A percentile compares a stretch with the other conserved stretches of the same genome.
Conservation (phyloP, 2,329 filamentous ascomycete genomes). For the Blumeria graminis region DNA sequence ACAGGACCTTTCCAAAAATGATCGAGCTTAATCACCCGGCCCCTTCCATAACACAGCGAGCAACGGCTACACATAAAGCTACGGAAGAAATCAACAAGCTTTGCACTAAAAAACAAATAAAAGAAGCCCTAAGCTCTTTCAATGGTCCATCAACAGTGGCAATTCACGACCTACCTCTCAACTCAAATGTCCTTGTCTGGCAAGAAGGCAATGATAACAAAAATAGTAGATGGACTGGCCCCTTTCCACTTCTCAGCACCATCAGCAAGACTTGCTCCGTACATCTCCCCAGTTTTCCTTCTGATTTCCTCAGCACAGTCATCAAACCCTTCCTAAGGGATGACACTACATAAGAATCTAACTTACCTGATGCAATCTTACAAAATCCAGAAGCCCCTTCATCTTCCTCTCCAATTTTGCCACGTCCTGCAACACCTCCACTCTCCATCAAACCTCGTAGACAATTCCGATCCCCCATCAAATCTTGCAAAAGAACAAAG, state of each 20-base stretch:
- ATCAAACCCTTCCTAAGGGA: no score
- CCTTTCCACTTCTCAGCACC: background rate
- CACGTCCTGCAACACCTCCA: no score
- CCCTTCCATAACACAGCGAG: background rate
- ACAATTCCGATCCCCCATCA: no score
- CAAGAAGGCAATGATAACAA: background rate
- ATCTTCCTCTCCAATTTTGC: no score
- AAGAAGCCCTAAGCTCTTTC: background rate
- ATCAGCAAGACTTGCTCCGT: background rate
- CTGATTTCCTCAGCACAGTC: background rate
- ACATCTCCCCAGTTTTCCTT: background rate
- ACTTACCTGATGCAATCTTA: no score
- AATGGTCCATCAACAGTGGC: conserved; percentile 1
- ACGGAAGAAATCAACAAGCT: conserved; percentile 3
- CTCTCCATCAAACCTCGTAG: no score
- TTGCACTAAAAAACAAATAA: background rate
- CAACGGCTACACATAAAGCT: conserved; percentile 3
- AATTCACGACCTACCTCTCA: conserved; percentile 2
- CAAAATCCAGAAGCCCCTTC: no score
- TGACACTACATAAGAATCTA: no score
- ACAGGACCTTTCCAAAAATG: background rate
- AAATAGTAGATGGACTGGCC: background rate
- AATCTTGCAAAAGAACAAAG: no score
- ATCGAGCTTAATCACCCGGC: background rate
- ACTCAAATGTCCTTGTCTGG: background rate